Base-by-base conservation (phyloP, 352 stramenopile genomes). In the Pilasporangium apinafurcum region DNA sequence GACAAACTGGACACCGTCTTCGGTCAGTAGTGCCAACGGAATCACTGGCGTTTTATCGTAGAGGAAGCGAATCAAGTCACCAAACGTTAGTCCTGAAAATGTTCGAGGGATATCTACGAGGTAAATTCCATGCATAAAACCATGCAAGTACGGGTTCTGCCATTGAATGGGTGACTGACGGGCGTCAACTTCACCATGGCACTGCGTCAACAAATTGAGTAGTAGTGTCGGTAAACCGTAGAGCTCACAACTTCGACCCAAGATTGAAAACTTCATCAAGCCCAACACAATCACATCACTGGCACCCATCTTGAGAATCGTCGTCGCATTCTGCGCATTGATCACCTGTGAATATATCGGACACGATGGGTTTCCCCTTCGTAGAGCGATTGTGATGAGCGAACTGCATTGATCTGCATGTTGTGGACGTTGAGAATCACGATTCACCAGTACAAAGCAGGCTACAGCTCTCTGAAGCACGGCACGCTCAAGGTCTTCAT, bases 331-430 rank as follows among this genome's bases (percentile, higher is more conserved):
- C 16, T 70, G 45, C 1, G 68, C 66, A 43, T 81, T 81, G 52
- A 91, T 79, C 17, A 91, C 76, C 51, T 91, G 73, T 4, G 74
- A 66, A 51, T 85, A 91, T 14, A 91, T 91, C 18, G 73, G 75
- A 22, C 78, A 87, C 9, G 59, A 71, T 10, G 68, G 59, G 32
- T 91, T 91, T 26, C 73, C 69, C 17, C 74, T 65, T 9, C 79
- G 73, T 12, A 91, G 42, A 0, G 79, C 76, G 32, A 86, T 91
- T 9, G 79, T 91, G 26, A 87, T 83, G 16, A 91, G 56, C 0
- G 69, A 68, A 4, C 71, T 83, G 36, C 75, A 88, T 22, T 88
- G 69, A 18, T 88, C 75, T 18, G 75, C 67, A 30, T 84, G 66
- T 33, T 88, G 72, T 6, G 75, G 62, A 2, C 65, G 69, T 8